phyloP scores from a whole-genome alignment of 192 early-diverging fungal species.

The Coemansia sp. region DNA sequence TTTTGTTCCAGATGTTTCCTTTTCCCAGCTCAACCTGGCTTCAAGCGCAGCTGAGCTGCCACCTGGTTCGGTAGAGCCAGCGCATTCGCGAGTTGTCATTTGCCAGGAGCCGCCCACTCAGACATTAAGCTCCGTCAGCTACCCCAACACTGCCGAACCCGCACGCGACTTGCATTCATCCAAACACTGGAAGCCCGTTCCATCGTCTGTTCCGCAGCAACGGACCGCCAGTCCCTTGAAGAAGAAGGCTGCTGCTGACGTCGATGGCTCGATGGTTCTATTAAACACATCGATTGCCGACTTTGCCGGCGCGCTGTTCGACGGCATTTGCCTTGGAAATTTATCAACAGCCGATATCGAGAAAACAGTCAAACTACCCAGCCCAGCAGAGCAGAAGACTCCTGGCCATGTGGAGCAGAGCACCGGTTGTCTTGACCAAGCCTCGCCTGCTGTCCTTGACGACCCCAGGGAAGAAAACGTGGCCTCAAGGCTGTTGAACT shows the following conservation, averaged over 20 bases:
- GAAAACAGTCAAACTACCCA: neutral
- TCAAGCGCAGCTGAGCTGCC: constrained; percentile 1
- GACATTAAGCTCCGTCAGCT: neutral
- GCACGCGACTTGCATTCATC: neutral
- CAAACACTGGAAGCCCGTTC: neutral
- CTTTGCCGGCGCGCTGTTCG: constrained; percentile 28
- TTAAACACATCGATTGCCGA: constrained; percentile 32
- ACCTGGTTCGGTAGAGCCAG: neutral
- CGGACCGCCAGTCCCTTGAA: neutral
- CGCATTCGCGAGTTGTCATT: neutral
- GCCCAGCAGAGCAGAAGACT: neutral
- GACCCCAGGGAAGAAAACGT: neutral
- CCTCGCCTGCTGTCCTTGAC: neutral
- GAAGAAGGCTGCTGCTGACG: neutral
- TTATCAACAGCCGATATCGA: constrained; percentile 2
- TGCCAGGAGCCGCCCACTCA: neutral
- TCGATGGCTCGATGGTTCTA: constrained; percentile 1
- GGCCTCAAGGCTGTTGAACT: constrained; percentile 14
- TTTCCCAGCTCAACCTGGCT: neutral
- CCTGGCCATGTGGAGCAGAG: neutral
- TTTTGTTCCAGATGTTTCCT: neutral
- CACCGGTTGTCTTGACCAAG: neutral
- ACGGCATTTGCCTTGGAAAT: constrained; percentile 13
- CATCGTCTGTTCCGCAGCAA: neutral
- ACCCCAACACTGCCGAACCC: neutral